Evolutionary conservation across 768 basidiomycete genomes (phyloP), one percentile per base, ranked within the genome.

Genomic region (Polyporus arcularius): DNA sequence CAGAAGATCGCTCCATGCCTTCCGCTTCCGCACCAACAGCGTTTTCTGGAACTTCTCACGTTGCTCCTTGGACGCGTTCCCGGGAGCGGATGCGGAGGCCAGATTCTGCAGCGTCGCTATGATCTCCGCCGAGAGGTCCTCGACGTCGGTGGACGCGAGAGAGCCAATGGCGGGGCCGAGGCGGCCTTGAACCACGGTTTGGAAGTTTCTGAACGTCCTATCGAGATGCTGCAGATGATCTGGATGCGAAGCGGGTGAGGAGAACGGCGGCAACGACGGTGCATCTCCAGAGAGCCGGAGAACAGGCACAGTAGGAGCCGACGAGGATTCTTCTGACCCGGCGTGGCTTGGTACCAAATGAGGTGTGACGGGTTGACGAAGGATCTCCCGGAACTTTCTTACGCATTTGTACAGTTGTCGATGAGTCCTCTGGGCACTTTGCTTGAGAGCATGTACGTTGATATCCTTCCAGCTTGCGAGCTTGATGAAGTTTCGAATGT

Each of bases 391-490:
- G 79, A 95, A 96, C 76, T 94, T 97, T 53, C 93, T 85, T 60
- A 98, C 84, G 63, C 86, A 82, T 72, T 92, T 94, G 82, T 93
- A 95, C 2, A 99, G 78, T 64, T 96, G 92, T 60, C 87, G 88
- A 72, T 99, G 97, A 1, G 94, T 94, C 68, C 81, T 86, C 60
- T 90, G 86, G 0, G 97, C 95, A 70, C 95, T 97, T 61, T 90
- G 88, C 72, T 90, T 92, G 59, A 99, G 80, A 2, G 97, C 95
- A 64, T 92, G 89, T 10, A 98, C 90, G 68, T 98, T 99, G 70
- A 95, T 79, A 70, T 99, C 97, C 73, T 92, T 97, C 97, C 97
- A 98, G 69, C 95, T 98, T 2, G 97, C 97, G 47, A 99, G 80
- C 73, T 95, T 96, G 78, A 98, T 89, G 70, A 94, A 88, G 46